A percentile compares a stretch with the other conserved stretches of the same genome.
phyloP scores from a whole-genome alignment of 2,329 filamentous ascomycete genomes.

The Thielaviopsis punctulata region DNA sequence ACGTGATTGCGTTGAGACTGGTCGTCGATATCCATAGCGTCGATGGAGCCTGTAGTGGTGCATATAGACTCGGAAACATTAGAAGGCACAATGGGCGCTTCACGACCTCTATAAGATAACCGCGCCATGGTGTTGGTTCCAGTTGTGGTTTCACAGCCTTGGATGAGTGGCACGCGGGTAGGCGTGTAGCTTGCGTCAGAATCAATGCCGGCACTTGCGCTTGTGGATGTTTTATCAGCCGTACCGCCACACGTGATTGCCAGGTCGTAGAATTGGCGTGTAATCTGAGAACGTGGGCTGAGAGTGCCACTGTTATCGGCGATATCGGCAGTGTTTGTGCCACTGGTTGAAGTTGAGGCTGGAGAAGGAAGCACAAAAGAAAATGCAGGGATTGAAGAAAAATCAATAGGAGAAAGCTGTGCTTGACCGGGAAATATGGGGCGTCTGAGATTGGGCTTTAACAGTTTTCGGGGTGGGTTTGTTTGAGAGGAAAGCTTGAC shows the following conservation, averaged over 20 bases:
- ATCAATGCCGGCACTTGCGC: background rate
- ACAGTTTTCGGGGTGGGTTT: background rate
- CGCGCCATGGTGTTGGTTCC: conserved; percentile 3
- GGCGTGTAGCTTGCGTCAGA: background rate
- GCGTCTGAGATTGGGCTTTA: conserved; percentile 3
- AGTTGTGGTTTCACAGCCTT: background rate
- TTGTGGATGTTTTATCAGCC: background rate
- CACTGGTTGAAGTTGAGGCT: background rate
- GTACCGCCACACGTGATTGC: conserved; percentile 3
- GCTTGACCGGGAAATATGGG: conserved; percentile 5
- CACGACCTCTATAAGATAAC: conserved; percentile 3
- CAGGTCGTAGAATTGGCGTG: conserved; percentile 8
- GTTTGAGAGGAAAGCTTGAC: background rate
- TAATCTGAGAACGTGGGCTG: conserved; percentile 9
- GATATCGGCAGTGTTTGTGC: background rate
- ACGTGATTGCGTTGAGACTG: background rate
- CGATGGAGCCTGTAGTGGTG: background rate
- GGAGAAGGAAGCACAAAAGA: conserved; percentile 6
- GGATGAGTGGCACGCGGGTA: background rate
- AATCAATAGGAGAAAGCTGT: background rate
- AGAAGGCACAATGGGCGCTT: background rate
- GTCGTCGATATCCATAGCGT: conserved; percentile 7
- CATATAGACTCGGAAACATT: background rate
- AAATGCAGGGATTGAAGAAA: conserved; percentile 2
- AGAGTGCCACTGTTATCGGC: background rate